Evolutionary conservation across 2,329 filamentous ascomycete species (phyloP).

Genomic region (Fusarium xyrophilum): DNA sequence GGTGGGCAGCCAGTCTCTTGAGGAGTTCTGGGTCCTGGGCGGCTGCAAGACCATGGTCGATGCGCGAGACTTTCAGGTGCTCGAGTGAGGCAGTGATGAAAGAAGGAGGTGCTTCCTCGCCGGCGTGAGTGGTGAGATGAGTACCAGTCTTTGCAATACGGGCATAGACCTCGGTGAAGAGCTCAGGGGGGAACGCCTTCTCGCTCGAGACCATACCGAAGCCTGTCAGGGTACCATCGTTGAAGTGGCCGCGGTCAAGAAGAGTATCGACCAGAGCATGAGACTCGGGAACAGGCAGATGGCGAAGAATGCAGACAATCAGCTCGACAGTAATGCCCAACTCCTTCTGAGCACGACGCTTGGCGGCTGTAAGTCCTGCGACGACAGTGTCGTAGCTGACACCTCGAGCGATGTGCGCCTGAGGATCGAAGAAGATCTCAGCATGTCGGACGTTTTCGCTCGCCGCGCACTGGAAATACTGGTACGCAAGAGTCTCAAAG

Average conservation of each 20-base stretch:
- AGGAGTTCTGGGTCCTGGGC: constrained; percentile 66
- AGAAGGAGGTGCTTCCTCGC: constrained; percentile 73
- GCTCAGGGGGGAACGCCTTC: constrained; percentile 60
- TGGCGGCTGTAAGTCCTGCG: constrained; percentile 66
- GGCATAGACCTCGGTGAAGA: constrained; percentile 68
- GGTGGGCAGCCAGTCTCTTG: constrained; percentile 61
- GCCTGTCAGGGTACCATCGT: constrained; percentile 62
- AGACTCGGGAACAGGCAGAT: constrained; percentile 68
- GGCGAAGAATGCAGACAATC: constrained; percentile 75
- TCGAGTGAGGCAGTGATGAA: constrained; percentile 72
- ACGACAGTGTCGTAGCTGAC: constrained; percentile 70
- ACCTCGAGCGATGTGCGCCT: constrained; percentile 72
- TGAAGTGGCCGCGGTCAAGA: constrained; percentile 52
- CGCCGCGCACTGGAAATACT: constrained; percentile 72
- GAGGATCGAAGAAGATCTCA: constrained; percentile 83
- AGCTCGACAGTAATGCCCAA: constrained; percentile 69
- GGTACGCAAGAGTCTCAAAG: constrained; percentile 75
- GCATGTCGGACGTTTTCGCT: constrained; percentile 72
- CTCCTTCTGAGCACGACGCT: constrained; percentile 64
- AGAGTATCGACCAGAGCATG: constrained; percentile 47
- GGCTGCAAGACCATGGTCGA: constrained; percentile 77
- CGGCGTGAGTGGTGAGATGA: constrained; percentile 74
- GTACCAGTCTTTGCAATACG: constrained; percentile 57
- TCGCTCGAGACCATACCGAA: constrained; percentile 74
- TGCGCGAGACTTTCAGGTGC: constrained; percentile 66